Percentiles rank a stretch among this genome's conserved stretches.
Evolutionary conservation across 495 filamentous ascomycete genomes (phyloP).

Genomic region (Xylaria bambusicola): DNA sequence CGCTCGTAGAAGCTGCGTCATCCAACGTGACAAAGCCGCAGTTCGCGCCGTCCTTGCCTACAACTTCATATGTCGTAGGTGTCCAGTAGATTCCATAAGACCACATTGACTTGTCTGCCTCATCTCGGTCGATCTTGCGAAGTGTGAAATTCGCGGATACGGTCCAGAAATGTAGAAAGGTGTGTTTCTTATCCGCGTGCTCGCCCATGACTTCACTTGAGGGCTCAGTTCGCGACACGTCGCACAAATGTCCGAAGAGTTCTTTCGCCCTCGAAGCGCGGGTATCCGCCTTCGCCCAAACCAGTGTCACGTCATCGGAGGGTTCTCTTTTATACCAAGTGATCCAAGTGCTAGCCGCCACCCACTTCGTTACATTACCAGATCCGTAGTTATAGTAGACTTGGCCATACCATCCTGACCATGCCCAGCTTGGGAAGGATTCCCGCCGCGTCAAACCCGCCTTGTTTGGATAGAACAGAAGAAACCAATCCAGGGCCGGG

Average conservation of each 20-base stretch:
- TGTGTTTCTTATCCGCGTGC: neutral
- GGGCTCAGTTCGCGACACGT: slow-evolving; percentile 10
- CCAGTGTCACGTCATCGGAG: neutral
- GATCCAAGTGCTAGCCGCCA: slow-evolving; percentile 15
- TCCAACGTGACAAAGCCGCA: slow-evolving; percentile 17
- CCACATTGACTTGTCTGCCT: slow-evolving; percentile 15
- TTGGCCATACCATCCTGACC: slow-evolving; percentile 18
- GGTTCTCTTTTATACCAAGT: slow-evolving; percentile 13
- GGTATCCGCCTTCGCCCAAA: slow-evolving; percentile 1
- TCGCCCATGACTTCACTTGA: neutral
- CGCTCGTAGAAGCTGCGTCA: neutral
- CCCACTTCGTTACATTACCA: slow-evolving; percentile 16
- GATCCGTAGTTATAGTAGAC: slow-evolving; percentile 13
- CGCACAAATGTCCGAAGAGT: slow-evolving; percentile 14
- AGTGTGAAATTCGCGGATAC: slow-evolving; percentile 11
- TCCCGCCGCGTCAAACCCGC: slow-evolving; percentile 10
- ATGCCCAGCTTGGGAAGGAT: slow-evolving; percentile 13
- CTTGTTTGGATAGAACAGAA: slow-evolving; percentile 16
- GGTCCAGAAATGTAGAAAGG: slow-evolving; percentile 17
- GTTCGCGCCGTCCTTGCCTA: slow-evolving; percentile 1
- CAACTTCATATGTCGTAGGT: slow-evolving; percentile 7
- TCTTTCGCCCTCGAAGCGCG: slow-evolving; percentile 10
- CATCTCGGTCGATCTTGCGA: slow-evolving; percentile 4
- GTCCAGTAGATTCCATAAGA: slow-evolving; percentile 17
- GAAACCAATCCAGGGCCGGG: slow-evolving; percentile 16